Evolutionary conservation across 495 filamentous ascomycete species (phyloP).

Genomic region (Beverwykella pulmonaria): DNA sequence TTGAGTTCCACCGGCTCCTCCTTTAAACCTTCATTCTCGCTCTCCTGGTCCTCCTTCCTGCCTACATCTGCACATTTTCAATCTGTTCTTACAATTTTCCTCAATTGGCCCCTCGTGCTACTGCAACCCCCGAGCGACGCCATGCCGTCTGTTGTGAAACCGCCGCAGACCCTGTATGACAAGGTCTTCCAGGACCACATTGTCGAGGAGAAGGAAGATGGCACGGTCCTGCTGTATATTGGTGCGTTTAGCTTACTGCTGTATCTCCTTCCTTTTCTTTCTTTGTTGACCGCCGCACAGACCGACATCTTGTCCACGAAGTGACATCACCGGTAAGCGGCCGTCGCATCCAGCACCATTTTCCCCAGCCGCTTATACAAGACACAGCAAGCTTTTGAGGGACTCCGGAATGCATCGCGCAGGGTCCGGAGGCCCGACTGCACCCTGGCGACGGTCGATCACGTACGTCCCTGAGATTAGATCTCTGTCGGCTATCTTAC

Average conservation of each 20-base stretch:
- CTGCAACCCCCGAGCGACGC: conserved; percentile 8
- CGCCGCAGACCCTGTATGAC: conserved; percentile 91
- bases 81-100: conserved; percentile 1
- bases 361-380: conserved; percentile 35
- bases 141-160: conserved; percentile 79
- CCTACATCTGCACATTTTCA: not conserved
- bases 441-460: conserved; percentile 94
- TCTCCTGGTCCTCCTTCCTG: not conserved
- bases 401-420: conserved; percentile 81
- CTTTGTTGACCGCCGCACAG: conserved; percentile 46
- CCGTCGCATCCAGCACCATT: not conserved
- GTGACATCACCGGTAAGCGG: conserved; percentile 83
- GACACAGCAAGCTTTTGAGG: conserved; percentile 90
- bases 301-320: conserved; percentile 95
- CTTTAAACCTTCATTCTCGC: not conserved
- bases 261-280: conserved; percentile 13
- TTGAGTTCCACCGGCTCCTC: conserved; percentile 22
- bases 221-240: conserved; percentile 91
- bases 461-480: conserved; percentile 63
- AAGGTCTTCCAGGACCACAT: conserved; percentile 94
- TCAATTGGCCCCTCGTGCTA: conserved; percentile 25
- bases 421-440: conserved; percentile 92
- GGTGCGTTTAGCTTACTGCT: conserved; percentile 58
- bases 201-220: conserved; percentile 90
- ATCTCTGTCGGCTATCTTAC: conserved; percentile 18